Evolutionary conservation across 139 green algal species (phyloP).

Genomic region (Chlorella sp.): DNA sequence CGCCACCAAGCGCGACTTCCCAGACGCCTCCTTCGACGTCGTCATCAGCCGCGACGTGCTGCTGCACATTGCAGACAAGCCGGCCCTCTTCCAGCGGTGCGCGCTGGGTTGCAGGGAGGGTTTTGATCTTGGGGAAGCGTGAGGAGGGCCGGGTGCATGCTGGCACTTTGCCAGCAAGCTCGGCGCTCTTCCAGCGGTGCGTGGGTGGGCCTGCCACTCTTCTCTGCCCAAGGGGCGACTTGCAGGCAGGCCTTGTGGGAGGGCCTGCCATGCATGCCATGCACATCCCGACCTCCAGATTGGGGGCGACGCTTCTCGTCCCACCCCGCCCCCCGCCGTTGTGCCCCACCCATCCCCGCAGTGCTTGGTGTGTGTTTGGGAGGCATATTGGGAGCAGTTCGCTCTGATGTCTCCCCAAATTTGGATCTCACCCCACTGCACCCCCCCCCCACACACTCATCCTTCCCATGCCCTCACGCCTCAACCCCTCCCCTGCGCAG

Average conservation of each 20-base stretch:
- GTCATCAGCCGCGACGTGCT: constrained; percentile 78
- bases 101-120: background rate
- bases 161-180: background rate
- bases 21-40: constrained; percentile 67
- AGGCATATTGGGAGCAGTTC: background rate
- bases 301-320: no score
- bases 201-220: no score
- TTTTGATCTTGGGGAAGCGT: background rate
- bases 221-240: no score
- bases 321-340: no score
- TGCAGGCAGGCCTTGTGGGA: no score
- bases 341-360: background rate
- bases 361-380: background rate
- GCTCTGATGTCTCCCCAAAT: background rate
- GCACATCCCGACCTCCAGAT: no score
- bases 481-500: constrained; percentile 15
- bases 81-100: constrained; percentile 60
- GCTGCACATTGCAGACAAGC: constrained; percentile 88
- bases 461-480: background rate
- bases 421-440: no score
- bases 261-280: no score
- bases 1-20: constrained; percentile 56
- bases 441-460: no score
- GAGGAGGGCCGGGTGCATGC: no score
- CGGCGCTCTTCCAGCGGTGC: background rate